Evolutionary conservation across 805 yeast genomes (phyloP), one percentile per base, ranked within the genome.

Genomic region (Candida suzukii): DNA sequence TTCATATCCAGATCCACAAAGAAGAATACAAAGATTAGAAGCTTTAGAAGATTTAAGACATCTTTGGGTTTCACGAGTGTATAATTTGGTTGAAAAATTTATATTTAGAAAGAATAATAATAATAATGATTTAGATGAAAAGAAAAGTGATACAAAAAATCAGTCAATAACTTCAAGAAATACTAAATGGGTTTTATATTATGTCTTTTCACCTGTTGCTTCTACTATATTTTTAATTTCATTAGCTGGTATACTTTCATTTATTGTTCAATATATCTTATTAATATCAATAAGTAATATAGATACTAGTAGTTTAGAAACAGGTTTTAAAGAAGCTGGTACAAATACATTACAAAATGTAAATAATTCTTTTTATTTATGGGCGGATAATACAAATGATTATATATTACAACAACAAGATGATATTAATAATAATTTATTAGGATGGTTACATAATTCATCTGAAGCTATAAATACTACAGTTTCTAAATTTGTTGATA

Each of bases 391-490:
- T 13, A 77, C 88, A 0, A 88, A 88, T 52, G 43, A 40, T 0
- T 76, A 75, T 43, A 63, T 90, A 8, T 48, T 57, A 6, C 39
- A 46, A 0, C 71, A 79, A 32, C 80, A 84, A 53, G 46, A 47
- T 1, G 56, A 56, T 3, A 60, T 88, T 26, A 93, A 93, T 58
- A 62, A 69, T 3, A 74, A 79, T 29, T 47, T 88, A 14, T 76
- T 90, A 46, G 84, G 85, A 0, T 75, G 84, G 76, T 69, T 86
- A 1, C 67, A 70, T 40, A 65, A 67, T 1, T 71, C 88, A 0
- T 74, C 93, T 0, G 50, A 57, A 0, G 56, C 80, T 0, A 60
- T 88, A 2, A 86, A 86, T 53, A 46, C 60, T 9, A 84, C 95
- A 0, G 66, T 87, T 1, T 60, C 70, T 18, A 61, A 58, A 1